Conservation (phyloP, 805 yeast genomes). For the Schwanniomyces pseudopolymorphus region DNA sequence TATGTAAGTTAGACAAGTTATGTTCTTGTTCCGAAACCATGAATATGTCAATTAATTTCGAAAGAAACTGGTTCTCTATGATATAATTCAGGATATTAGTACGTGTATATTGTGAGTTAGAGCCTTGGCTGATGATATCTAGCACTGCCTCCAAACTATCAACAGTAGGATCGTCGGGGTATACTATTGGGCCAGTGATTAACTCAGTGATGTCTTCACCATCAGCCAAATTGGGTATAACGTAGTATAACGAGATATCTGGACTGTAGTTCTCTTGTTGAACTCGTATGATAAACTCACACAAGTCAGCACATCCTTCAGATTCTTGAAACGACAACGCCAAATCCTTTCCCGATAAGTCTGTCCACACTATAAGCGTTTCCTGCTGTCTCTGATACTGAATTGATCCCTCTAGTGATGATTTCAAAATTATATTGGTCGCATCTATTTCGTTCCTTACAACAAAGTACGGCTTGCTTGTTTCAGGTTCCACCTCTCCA, state of each 20-base stretch:
- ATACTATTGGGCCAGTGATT: conserved; percentile 74
- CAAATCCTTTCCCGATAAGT: conserved; percentile 66
- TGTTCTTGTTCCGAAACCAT: conserved; percentile 53
- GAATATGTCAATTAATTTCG: conserved; percentile 52
- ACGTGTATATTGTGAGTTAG: conserved; percentile 62
- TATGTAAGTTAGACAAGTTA: conserved; percentile 56
- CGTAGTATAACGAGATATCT: conserved; percentile 60
- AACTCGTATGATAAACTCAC: conserved; percentile 73
- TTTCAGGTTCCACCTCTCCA: conserved; percentile 54
- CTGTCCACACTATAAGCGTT: conserved; percentile 93
- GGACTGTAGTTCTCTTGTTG: conserved; percentile 59
- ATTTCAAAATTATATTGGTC: conserved; percentile 57
- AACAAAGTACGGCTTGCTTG: conserved; percentile 54
- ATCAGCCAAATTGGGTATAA: conserved; percentile 51
- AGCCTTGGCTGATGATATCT: conserved; percentile 57
- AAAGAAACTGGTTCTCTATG: conserved; percentile 51
- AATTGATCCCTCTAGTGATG: conserved; percentile 67
- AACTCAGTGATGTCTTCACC: conserved; percentile 65
- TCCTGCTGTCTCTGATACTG: conserved; percentile 95
- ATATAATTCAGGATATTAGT: conserved; percentile 59
- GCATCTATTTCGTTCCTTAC: conserved; percentile 72
- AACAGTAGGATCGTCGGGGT: conserved; percentile 57
- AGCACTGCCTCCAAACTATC: conserved; percentile 54
- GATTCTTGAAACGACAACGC: conserved; percentile 92
- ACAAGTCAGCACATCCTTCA: conserved; percentile 80